phyloP scores from a whole-genome alignment of 768 basidiomycete genomes.

The Russula emetica region DNA sequence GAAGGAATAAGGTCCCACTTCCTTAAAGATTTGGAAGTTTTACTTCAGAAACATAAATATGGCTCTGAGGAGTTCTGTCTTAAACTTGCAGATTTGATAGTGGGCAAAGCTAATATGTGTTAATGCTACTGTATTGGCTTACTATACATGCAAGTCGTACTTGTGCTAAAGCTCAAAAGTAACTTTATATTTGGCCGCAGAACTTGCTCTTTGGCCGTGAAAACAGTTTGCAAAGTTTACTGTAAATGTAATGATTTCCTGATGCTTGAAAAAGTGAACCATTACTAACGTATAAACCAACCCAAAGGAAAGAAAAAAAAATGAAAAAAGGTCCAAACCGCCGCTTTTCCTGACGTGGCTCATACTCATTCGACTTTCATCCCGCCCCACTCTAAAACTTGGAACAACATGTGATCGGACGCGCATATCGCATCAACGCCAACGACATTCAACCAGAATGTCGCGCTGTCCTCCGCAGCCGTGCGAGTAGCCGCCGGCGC shows the following conservation, averaged over 20 bases:
- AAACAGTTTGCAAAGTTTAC: background rate
- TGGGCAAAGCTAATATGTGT: no score
- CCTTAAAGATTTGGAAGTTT: no score
- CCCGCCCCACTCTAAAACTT: conserved; percentile 46
- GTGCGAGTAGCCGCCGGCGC: conserved; percentile 27
- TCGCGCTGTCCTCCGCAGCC: conserved; percentile 27
- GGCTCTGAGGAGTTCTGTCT: no score
- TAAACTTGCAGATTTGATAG: no score
- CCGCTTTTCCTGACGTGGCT: background rate
- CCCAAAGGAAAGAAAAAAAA: background rate
- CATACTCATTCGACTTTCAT: background rate
- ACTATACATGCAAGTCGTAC: no score
- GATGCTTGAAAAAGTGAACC: background rate
- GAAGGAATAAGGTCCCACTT: no score
- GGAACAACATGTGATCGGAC: conserved; percentile 34
- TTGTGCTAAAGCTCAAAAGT: no score
- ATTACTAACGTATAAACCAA: background rate
- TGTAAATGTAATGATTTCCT: background rate
- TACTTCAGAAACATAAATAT: no score
- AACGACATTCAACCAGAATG: conserved; percentile 36
- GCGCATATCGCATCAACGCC: conserved; percentile 34
- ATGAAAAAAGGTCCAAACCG: background rate
- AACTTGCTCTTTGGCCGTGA: background rate
- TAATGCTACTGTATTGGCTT: no score
- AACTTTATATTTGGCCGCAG: no score